phyloP scores from a whole-genome alignment of 352 stramenopile genomes.

The Labyrinthula sp. region DNA sequence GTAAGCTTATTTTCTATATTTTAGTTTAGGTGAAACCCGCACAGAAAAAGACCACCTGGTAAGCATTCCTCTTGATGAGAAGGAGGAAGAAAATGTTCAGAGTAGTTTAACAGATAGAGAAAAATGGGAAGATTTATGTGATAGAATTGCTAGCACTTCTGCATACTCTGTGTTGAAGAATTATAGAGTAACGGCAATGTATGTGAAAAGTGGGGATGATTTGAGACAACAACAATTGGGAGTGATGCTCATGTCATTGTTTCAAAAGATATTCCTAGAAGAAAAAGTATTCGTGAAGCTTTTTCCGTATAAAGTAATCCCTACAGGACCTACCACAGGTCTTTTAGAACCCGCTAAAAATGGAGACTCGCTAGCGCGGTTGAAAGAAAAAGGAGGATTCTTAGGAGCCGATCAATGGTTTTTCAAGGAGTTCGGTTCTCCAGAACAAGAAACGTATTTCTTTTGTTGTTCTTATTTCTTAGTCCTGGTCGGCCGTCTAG shows the following conservation, averaged over 20 bases:
- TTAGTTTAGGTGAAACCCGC: too few relatives aligned
- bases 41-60: too few relatives aligned
- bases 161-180: slow-evolving; percentile 13
- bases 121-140: slow-evolving; percentile 28
- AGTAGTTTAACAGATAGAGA: too few relatives aligned
- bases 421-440: slow-evolving; percentile 17
- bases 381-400: slow-evolving; percentile 26
- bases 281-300: slow-evolving; percentile 78
- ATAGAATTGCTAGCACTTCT: slow-evolving; percentile 10
- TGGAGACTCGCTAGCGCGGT: slow-evolving; percentile 25
- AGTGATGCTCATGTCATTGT: slow-evolving; percentile 89
- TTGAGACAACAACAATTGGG: slow-evolving; percentile 95
- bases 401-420: slow-evolving; percentile 28
- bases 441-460: slow-evolving; percentile 2
- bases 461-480: too few relatives aligned
- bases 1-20: too few relatives aligned
- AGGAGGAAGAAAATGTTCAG: too few relatives aligned
- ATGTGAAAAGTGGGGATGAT: slow-evolving; percentile 96
- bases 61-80: too few relatives aligned
- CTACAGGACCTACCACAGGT: slow-evolving; percentile 73
- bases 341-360: slow-evolving; percentile 36
- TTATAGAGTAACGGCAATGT: slow-evolving; percentile 42
- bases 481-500: slow-evolving; percentile 41
- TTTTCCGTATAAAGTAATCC: slow-evolving; percentile 83
- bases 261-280: slow-evolving; percentile 82